phyloP scores from a whole-genome alignment of 768 basidiomycete genomes.

The Leucocoprinus birnbaumii region DNA sequence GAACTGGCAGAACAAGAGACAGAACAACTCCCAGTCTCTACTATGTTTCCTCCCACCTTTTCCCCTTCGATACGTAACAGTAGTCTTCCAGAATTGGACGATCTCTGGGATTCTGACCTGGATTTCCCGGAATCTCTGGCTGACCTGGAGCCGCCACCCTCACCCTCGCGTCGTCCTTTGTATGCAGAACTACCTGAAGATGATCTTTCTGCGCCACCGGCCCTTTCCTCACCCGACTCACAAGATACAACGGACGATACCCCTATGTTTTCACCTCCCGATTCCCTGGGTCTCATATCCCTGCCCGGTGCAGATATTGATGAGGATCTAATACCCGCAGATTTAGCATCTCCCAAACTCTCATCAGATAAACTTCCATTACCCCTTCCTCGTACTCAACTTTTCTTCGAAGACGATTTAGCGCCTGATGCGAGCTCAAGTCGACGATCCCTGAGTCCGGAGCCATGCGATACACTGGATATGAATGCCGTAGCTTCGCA shows the following conservation, averaged over 20 bases:
- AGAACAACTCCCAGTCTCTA: background rate
- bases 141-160: background rate
- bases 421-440: background rate
- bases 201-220: background rate
- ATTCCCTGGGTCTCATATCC: slow-evolving; percentile 21
- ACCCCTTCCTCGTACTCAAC: slow-evolving; percentile 12
- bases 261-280: slow-evolving; percentile 14
- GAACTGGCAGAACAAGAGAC: background rate
- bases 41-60: background rate
- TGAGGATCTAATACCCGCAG: slow-evolving; percentile 26
- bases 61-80: background rate
- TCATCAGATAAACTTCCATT: slow-evolving; percentile 17
- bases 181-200: slow-evolving; percentile 8
- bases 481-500: slow-evolving; percentile 23
- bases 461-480: slow-evolving; percentile 3
- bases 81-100: slow-evolving; percentile 3
- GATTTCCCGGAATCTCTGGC: background rate
- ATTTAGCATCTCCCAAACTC: slow-evolving; percentile 22
- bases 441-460: slow-evolving; percentile 8
- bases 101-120: background rate
- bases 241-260: slow-evolving; percentile 1
- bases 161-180: slow-evolving; percentile 1
- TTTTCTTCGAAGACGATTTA: slow-evolving; percentile 40
- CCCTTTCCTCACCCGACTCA: background rate
- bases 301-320: slow-evolving; percentile 33